A percentile compares a stretch with the other conserved stretches of the same genome.
phyloP scores from a whole-genome alignment of 495 filamentous ascomycete species.

The Daldinia loculata region DNA sequence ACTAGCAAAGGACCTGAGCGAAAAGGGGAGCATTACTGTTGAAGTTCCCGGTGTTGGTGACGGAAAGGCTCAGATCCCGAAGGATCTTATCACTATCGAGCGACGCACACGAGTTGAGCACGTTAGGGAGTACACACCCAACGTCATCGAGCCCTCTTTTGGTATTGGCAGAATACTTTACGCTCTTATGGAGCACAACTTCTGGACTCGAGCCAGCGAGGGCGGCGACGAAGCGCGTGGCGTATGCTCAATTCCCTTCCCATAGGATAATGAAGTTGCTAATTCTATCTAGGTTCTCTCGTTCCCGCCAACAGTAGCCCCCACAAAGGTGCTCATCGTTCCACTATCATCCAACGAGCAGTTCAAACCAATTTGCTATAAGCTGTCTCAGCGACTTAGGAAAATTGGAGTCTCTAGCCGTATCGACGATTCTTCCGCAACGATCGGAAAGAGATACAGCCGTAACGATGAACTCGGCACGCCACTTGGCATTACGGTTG shows the following conservation, averaged over 20 bases:
- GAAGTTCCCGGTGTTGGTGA: slow-evolving; percentile 62
- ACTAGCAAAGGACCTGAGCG: slow-evolving; percentile 58
- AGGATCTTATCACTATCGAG: slow-evolving; percentile 65
- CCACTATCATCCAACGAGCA: slow-evolving; percentile 69
- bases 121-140: slow-evolving; percentile 69
- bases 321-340: slow-evolving; percentile 79
- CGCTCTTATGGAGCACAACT: slow-evolving; percentile 68
- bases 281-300: slow-evolving; percentile 67
- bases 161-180: slow-evolving; percentile 76
- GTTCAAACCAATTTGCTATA: slow-evolving; percentile 66
- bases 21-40: slow-evolving; percentile 63
- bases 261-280: slow-evolving; percentile 20
- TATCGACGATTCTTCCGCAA: slow-evolving; percentile 72
- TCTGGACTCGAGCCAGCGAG: slow-evolving; percentile 70
- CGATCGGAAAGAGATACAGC: slow-evolving; percentile 78
- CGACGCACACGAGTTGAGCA: slow-evolving; percentile 63
- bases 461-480: slow-evolving; percentile 79
- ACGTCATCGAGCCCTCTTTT: slow-evolving; percentile 77
- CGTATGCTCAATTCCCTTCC: slow-evolving; percentile 54
- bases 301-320: slow-evolving; percentile 75
- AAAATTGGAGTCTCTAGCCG: slow-evolving; percentile 67
- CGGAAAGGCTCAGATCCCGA: slow-evolving; percentile 66
- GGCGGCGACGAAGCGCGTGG: slow-evolving; percentile 73
- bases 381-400: slow-evolving; percentile 67
- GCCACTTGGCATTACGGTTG: slow-evolving; percentile 73